These are phyloP conservation scores for Raffaelea deltoideospora DNA, from an alignment of 2,329 filamentous ascomycete species.

Conservation along the genomic window DNA sequence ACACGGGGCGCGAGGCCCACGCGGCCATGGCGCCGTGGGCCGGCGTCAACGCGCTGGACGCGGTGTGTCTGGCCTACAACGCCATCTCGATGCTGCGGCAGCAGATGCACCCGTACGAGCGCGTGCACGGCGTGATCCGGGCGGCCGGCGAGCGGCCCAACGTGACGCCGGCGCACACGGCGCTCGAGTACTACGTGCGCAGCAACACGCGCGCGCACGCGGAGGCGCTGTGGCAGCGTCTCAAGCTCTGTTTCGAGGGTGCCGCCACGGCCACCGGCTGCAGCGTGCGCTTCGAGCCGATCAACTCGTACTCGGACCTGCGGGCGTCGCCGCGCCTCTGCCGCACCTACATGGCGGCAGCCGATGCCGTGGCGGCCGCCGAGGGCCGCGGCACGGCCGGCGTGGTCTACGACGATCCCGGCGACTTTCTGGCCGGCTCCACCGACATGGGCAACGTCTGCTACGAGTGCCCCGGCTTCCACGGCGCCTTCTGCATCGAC, in stretches of 20 bases:
- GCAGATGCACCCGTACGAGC: constrained; percentile 30
- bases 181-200: constrained; percentile 27
- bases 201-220: constrained; percentile 22
- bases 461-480: constrained; percentile 27
- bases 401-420: constrained; percentile 14
- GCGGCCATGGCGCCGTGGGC: constrained; percentile 30
- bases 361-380: too few relatives aligned
- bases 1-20: constrained; percentile 26
- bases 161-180: constrained; percentile 23
- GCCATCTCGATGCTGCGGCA: constrained; percentile 26
- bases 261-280: constrained; percentile 21
- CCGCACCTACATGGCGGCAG: constrained; percentile 14
- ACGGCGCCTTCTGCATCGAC: constrained; percentile 25
- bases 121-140: constrained; percentile 34
- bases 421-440: constrained; percentile 16
- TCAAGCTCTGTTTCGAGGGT: constrained; percentile 19
- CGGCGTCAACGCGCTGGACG: constrained; percentile 32
- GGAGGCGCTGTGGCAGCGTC: constrained; percentile 15
- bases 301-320: constrained; percentile 24
- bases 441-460: constrained; percentile 27
- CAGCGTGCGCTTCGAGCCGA: constrained; percentile 1
- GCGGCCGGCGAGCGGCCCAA: constrained; percentile 19
- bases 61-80: constrained; percentile 21
- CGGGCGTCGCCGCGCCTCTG: constrained; percentile 17
- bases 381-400: constrained; percentile 9